These are phyloP conservation scores for Pecoramyces ruminantium DNA, from an alignment of 192 early-diverging fungal genomes.

Conservation along the genomic window DNA sequence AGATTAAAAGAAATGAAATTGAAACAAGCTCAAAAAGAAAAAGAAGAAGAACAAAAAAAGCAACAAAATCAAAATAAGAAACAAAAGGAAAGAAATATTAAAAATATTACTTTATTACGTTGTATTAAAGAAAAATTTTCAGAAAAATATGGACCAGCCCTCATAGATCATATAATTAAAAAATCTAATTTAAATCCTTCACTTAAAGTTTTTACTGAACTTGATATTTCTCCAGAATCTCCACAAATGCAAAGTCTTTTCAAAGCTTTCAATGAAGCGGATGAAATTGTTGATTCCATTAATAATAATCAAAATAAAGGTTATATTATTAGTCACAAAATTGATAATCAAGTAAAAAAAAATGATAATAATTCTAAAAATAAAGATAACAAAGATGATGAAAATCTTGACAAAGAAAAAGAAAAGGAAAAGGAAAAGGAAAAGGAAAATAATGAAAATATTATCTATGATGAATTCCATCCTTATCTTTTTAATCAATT, in stretches of 20 bases:
- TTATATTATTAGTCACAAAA: slow-evolving; percentile 33
- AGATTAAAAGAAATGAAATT: slow-evolving; percentile 9
- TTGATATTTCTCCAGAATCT: slow-evolving; percentile 34
- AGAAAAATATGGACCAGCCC: slow-evolving; percentile 58
- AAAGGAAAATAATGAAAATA: background rate
- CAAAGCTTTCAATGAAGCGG: slow-evolving; percentile 49
- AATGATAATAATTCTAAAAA: background rate
- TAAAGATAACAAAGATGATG: background rate
- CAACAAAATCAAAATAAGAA: background rate
- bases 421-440: slow-evolving; percentile 14
- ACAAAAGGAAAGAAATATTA: background rate
- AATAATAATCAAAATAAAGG: slow-evolving; percentile 31
- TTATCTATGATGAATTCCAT: slow-evolving; percentile 21
- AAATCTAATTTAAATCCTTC: slow-evolving; percentile 44
- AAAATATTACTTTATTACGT: background rate
- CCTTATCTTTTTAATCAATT: slow-evolving; percentile 21
- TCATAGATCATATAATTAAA: slow-evolving; percentile 68
- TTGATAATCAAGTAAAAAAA: slow-evolving; percentile 13
- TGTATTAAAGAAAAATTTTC: slow-evolving; percentile 5
- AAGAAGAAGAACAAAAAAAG: slow-evolving; percentile 9
- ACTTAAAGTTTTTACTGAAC: slow-evolving; percentile 31
- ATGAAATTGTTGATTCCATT: slow-evolving; percentile 34
- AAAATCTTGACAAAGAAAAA: slow-evolving; percentile 16
- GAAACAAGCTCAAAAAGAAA: slow-evolving; percentile 8
- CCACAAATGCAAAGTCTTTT: slow-evolving; percentile 38